Base-by-base conservation (phyloP, 1,284 basidiomycete species). In the Cutaneotrichosporon sp. region DNA sequence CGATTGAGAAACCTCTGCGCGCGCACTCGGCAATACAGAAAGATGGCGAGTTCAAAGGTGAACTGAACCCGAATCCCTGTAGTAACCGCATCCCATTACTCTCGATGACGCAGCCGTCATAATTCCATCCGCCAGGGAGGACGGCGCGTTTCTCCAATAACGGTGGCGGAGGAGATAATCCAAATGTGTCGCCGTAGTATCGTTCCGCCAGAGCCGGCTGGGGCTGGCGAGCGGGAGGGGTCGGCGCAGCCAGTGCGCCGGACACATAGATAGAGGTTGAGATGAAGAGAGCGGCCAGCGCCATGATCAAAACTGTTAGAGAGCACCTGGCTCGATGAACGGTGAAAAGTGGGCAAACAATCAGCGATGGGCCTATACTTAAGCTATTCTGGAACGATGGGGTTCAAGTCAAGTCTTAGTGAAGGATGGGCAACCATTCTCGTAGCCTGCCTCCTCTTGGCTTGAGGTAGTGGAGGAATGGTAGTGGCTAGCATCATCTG, bases 61-160 rank as follows among this genome's bases (percentile, higher is more conserved):
- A 72, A 1, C 68, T 70, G 67, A 75, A 76, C 2, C 67, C 58
- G 30, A 76, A 73, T 4, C 75, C 76, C 40, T 68, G 58, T 21
- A 82, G 72, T 31, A 81, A 67, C 26, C 80, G 73, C 53, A 70
- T 50, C n/a, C 66, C 66, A 22, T 61, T 58, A 8, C 77, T 77
- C 65, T 81, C 81, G 57, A 68, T 62, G 34, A 78, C 72, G 67
- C 80, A 82, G 18, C 77, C 80, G 11, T 69, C 52, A 57, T 72
- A 73, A 18, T 64, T 56, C 80, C 80, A 82, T 21, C 78, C 80
- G 14, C 66, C 34, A 11, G 78, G 76, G 36, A 79, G 65, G 32
- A 52, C 34, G 40, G 66, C 72, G 30, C 77, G 75, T 63, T 76
- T 77, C 52, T 69, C 59, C 13, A 68, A 64, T 1, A 77, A 69